Base-by-base conservation (phyloP, 129 eudicot species). In the Kitagawia praeruptora region DNA sequence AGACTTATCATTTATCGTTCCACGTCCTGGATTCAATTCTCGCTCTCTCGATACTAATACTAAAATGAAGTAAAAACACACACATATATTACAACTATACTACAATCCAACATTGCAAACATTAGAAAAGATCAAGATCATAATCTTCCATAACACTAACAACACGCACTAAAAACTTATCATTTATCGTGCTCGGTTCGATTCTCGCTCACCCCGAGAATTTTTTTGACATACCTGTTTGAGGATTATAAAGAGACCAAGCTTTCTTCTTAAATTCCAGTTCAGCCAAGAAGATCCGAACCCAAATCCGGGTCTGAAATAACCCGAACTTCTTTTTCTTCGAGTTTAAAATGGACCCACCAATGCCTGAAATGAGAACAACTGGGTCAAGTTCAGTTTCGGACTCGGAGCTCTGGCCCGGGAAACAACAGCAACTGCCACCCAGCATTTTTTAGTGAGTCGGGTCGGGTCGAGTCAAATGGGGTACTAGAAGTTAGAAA, bases 281-380 rank as follows among this genome's bases (percentile, higher is more conserved):
- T 76, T 92, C 97, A 81, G 97, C 97, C 54, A 95, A 86, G 64
- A 89, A 81, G 46, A 95, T 79, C 71, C 97, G 87, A 72, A 95
- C 97, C 98, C 97, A 95, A 19, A 90, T 88, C 80, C 96, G 91
- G 76, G 90, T 92, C 39, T 92, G 80, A 70, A 54, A 77, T 1
- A 78, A 80, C 54, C 88, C 83, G 75, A 82, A 66, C 72, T 77
- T 85, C 83, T 86, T 93, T 34, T 77, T 82, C 87, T 82, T 90
- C 2, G 96, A 90, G 63, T 92, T 80, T 3, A 92, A 82, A 64
- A 92, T 95, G 61, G 91, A 84, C 4, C 98, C 98, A 23, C 90
- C 98, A 3, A 95, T 72, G 25, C 98, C 98, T 37, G 93, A 87
- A 31, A 95, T 89, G 27, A 95, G 85, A 25, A 95, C 79, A 18